Base-by-base conservation (phyloP, 2,329 filamentous ascomycete genomes). In the Monosporascus sp. region DNA sequence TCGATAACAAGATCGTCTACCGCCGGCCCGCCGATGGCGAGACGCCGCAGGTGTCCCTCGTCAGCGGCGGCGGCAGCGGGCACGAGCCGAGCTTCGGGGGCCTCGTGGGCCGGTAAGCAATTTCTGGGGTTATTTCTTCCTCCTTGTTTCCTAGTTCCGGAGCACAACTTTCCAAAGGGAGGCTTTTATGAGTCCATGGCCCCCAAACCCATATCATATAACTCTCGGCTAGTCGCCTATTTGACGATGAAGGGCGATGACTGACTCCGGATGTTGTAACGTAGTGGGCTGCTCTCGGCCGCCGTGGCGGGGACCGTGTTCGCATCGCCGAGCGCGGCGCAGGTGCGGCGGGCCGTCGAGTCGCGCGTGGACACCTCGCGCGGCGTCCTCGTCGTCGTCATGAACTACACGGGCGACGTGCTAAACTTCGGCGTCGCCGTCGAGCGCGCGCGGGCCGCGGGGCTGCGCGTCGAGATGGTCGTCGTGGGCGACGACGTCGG, bases 371-470 rank as follows among this genome's bases (percentile, higher is more conserved):
- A 89, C 55, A 79, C 80, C 3, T 77, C 81, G 45, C 81, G 83
- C 56, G 93, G 92, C 24, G 88, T 96, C 1, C 70, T 97, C 41
- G 88, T 96, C n/a, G 86, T 92, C 6, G 89, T 96, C 31, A 96
- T 96, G 89, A 97, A 97, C 70, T 96, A 96, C 71, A 96, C 90
- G 1, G 89, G 89, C 38, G 89, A 92, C 68, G 83, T 96, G 51
- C 79, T 97, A 60, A 95, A 96, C 73, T 97, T 97, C 67, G 92
- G 91, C 51, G 87, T 97, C 81, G 92, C 87, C 1, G 89, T 94
- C 8, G 93, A 97, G 71, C 96, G 96, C 74, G 91, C 91, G 17
- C 86, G 88, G 54, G 90, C 90, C 1, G 82, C 84, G 0, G 92
- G 90, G 0, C 72, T 90, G 24, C 73, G 84, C 18, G 88, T 89